phyloP scores from a whole-genome alignment of 2,329 filamentous ascomycete species.

The Akanthomyces dipterigenus region DNA sequence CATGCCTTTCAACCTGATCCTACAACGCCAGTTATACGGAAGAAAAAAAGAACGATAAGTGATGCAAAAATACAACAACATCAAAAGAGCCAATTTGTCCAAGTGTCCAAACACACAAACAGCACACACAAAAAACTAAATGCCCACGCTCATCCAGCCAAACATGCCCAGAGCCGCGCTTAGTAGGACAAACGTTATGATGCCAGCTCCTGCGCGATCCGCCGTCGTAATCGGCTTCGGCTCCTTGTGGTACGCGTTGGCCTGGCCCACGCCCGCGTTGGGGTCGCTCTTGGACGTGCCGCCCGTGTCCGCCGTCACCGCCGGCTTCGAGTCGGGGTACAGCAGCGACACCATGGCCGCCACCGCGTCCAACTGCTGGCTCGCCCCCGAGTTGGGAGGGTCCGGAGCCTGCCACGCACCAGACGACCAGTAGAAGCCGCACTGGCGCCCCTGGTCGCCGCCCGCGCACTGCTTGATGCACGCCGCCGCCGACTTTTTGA shows the following conservation, averaged over 20 bases:
- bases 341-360: constrained; percentile 49
- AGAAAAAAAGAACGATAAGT: background rate
- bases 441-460: constrained; percentile 40
- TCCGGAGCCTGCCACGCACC: constrained; percentile 42
- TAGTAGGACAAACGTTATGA: constrained; percentile 40
- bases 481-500: constrained; percentile 45
- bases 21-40: constrained; percentile 3
- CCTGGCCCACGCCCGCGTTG: constrained; percentile 32
- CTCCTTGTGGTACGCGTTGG: constrained; percentile 27
- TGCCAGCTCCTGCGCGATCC: constrained; percentile 41
- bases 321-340: constrained; percentile 32
- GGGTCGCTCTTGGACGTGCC: constrained; percentile 44
- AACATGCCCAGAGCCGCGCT: constrained; percentile 34
- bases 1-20: constrained; percentile 1
- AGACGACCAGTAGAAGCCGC: constrained; percentile 48
- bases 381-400: constrained; percentile 39
- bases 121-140: constrained; percentile 18
- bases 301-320: constrained; percentile 41
- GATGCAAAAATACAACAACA: background rate
- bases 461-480: constrained; percentile 50
- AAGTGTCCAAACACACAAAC: background rate
- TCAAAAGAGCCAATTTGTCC: background rate
- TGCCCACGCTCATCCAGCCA: constrained; percentile 42
- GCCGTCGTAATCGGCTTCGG: constrained; percentile 33
- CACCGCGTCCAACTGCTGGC: constrained; percentile 54